phyloP scores from a whole-genome alignment of 1,284 basidiomycete species.

The Microbotryum silenes-acaulis region DNA sequence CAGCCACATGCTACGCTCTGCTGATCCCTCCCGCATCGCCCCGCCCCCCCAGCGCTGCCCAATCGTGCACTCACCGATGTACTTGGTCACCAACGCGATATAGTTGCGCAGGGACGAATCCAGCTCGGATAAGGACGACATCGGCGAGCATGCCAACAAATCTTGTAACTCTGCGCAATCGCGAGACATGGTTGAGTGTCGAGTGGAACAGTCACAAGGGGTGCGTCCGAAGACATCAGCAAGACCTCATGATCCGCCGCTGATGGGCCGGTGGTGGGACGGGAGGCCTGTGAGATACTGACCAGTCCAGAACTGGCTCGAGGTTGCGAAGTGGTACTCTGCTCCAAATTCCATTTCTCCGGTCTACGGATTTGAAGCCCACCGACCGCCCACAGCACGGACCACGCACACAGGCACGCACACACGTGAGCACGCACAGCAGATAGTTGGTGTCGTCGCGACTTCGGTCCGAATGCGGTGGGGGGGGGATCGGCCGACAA shows the following conservation, averaged over 20 bases:
- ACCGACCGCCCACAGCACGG: too few species aligned
- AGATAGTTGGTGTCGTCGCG: too few species aligned
- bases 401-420: too few species aligned
- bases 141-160: constrained; percentile 58
- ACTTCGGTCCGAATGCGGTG: too few species aligned
- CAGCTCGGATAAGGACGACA: constrained; percentile 61
- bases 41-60: constrained; percentile 55
- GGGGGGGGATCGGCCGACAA: too few species aligned
- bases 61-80: constrained; percentile 39
- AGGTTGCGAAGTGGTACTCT: constrained; percentile 24
- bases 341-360: constrained; percentile 13
- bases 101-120: constrained; percentile 70
- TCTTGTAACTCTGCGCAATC: constrained; percentile 65
- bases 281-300: background rate
- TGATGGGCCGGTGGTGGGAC: too few species aligned
- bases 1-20: constrained; percentile 1
- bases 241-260: background rate
- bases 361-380: too few species aligned
- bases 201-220: too few species aligned
- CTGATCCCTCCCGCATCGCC: too few species aligned
- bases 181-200: too few species aligned
- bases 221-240: too few species aligned
- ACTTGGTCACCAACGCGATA: constrained; percentile 66
- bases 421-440: too few species aligned
- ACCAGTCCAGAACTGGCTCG: constrained; percentile 34